Evolutionary conservation across 164 flowering plant genomes (phyloP).

Genomic region (Umbellularia californica): DNA sequence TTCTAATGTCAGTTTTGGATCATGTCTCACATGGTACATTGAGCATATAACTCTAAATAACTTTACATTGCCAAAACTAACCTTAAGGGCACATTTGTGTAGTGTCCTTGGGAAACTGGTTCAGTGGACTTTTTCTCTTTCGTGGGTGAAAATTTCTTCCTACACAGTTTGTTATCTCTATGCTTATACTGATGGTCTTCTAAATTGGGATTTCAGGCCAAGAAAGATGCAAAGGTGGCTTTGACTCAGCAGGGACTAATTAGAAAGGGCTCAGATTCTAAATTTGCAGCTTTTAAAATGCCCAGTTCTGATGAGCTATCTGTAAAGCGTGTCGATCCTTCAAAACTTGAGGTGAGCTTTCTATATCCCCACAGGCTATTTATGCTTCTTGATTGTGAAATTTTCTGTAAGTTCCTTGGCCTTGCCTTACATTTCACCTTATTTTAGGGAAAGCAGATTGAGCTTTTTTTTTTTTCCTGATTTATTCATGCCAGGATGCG

Average conservation of each 20-base stretch:
- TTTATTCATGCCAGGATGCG: background rate
- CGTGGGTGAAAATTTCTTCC: too few species aligned
- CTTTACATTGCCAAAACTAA: too few species aligned
- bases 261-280: slow-evolving; percentile 38
- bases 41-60: too few species aligned
- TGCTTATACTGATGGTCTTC: background rate
- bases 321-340: slow-evolving; percentile 62
- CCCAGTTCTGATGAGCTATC: slow-evolving; percentile 70
- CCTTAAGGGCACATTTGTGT: too few species aligned
- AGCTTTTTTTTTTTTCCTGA: background rate
- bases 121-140: too few species aligned
- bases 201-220: slow-evolving; percentile 39
- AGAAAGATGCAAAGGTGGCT: slow-evolving; percentile 54
- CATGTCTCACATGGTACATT: too few species aligned
- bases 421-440: background rate
- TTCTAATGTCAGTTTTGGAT: too few species aligned
- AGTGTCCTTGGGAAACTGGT: too few species aligned
- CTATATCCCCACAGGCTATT: background rate
- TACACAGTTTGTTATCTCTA: background rate
- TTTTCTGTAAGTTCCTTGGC: background rate
- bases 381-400: background rate
- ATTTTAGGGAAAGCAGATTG: background rate
- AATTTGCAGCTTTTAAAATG: slow-evolving; percentile 32
- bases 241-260: slow-evolving; percentile 59
- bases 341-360: slow-evolving; percentile 63